Percentiles rank a stretch among this genome's conserved stretches.
phyloP scores from a whole-genome alignment of 345 rosid species.

The Salix koriyanagi region DNA sequence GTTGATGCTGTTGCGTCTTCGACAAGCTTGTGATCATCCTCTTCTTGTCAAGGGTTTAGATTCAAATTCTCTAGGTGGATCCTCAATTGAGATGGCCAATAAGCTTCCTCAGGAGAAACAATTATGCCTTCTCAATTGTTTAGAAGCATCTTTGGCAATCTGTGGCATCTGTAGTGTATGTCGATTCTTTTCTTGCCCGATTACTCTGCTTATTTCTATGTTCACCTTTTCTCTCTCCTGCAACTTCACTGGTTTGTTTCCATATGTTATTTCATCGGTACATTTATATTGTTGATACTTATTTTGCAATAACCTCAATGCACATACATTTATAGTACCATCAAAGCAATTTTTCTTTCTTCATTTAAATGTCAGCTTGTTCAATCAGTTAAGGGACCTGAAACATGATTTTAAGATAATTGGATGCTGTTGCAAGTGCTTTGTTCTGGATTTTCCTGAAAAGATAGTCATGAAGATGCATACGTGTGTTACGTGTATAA shows the following conservation, averaged over 20 bases:
- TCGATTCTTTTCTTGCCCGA: neutral
- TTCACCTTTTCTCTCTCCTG: neutral
- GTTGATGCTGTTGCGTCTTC: constrained; percentile 95
- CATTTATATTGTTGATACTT: neutral
- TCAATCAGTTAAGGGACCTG: neutral
- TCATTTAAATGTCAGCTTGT: neutral
- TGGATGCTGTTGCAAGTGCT: neutral
- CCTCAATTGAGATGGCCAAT: constrained; percentile 58
- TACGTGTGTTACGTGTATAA: neutral
- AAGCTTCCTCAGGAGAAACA: constrained; percentile 47
- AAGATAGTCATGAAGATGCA: neutral
- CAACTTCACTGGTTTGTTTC: neutral
- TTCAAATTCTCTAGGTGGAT: constrained; percentile 49
- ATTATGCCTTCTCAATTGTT: constrained; percentile 40
- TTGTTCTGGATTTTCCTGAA: neutral
- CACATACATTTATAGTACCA: neutral
- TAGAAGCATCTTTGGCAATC: constrained; percentile 77
- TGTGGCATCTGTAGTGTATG: constrained; percentile 94
- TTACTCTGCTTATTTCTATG: neutral
- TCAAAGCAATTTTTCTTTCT: neutral
- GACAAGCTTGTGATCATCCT: constrained; percentile 99
- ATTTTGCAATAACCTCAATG: neutral
- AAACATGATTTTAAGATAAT: neutral
- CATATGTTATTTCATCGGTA: neutral
- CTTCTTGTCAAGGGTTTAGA: constrained; percentile 79